Conservation (phyloP, 148 eudicot species). For the Rheum nobile region DNA sequence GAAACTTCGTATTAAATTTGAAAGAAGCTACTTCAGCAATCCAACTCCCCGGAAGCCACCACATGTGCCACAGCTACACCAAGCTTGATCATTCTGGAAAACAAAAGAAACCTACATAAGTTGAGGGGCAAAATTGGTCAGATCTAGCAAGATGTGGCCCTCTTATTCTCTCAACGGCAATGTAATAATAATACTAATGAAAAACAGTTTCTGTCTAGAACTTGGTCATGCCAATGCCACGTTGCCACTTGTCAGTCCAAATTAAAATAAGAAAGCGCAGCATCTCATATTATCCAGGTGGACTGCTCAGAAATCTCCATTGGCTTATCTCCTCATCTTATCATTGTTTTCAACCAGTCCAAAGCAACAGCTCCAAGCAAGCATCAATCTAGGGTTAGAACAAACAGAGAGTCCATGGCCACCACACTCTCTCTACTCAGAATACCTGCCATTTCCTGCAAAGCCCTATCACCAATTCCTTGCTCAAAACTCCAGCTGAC, state of each 20-base stretch:
- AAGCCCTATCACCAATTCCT: neutral
- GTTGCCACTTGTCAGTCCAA: neutral
- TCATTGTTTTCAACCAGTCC: neutral
- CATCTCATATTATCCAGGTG: neutral
- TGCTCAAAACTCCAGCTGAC: neutral
- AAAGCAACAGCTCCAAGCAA: neutral
- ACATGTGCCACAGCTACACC: too few relatives aligned
- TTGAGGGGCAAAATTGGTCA: too few relatives aligned
- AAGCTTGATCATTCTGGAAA: neutral
- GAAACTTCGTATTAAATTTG: neutral
- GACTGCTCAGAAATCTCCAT: neutral
- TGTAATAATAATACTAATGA: too few relatives aligned
- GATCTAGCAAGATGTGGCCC: too few relatives aligned
- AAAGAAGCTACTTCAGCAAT: neutral
- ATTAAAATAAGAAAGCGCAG: neutral
- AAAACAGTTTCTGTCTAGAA: neutral
- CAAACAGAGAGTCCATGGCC: neutral
- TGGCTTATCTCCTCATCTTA: neutral
- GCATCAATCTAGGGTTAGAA: neutral
- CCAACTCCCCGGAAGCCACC: neutral
- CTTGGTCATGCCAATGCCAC: neutral
- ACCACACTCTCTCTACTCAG: constrained; percentile 5
- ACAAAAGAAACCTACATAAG: neutral
- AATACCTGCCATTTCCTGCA: neutral
- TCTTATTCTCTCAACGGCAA: too few relatives aligned